Evolutionary conservation across 73 alveolate species (phyloP), one percentile per base, ranked within the genome.

Genomic region (Uronychia binucleata): DNA sequence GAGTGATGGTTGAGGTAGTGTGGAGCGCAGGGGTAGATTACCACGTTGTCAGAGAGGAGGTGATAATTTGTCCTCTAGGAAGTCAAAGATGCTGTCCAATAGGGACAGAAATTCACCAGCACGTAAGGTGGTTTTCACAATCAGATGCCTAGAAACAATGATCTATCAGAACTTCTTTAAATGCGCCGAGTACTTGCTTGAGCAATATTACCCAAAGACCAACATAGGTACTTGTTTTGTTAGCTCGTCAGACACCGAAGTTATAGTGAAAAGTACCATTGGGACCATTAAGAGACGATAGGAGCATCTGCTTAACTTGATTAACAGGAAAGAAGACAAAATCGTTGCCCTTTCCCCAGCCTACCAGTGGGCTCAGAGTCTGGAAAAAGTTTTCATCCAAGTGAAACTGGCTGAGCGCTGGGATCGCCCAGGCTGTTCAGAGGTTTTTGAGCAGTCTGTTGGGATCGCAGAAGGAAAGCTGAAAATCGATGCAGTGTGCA

Each of bases 331-430:
- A 11, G 67, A 46, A 46, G n/a, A 46, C 5, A 5, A 46, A 5
- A 46, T 46, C n/a, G 19, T 11, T 19, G 19, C 67, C 80, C 57
- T 78, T 34, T 78, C 76, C 28, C 90, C 90, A 0, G 90, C 84
- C 0, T 83, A 33, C 58, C 58, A 83, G 74, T 83, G 90, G 90
- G 90, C 90, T 83, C 90, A 83, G 58, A 57, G 83, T 14, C 78
- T 83, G 14, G 90, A 83, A 58, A 77, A 74, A 30, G 58, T 83
- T 28, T 83, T 75, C 58, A 29, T 83, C 77, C 76, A 60, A 75
- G 58, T 77, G 28, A 83, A 83, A 31, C 74, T 74, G 32, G 34
- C 90, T 0, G 85, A 60, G 0, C 60, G 90, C 60, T 29, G 34
- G 0, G 90, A 83, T 34, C 26, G 85, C 8, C 90, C 90, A 19